Evolutionary conservation across 176 grass and related monocot genomes (phyloP), one percentile per base, ranked within the genome.

Genomic region (Oryza rufipogon): DNA sequence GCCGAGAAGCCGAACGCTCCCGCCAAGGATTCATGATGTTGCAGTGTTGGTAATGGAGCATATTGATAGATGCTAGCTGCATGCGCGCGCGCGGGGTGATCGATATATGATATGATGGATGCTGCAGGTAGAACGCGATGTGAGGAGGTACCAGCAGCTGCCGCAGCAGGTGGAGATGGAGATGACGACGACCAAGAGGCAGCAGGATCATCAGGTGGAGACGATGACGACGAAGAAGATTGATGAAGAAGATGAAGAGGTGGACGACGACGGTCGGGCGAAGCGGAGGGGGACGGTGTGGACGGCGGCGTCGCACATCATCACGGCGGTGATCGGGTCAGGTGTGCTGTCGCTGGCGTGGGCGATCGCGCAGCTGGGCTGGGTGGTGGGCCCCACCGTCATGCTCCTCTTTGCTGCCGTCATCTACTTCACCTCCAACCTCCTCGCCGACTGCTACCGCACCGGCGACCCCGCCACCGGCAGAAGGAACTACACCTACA

Each of bases 281-380:
- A 89, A 84, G 70, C 64, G 90, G 86, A 92, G 79, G 83, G 90
- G 90, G 11, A 89, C 73, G 11, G 61, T 92, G 23, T 89, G 66
- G 83, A 92, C 90, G 38, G 90, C 90, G 16, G 83, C 79, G 30
- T 80, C 91, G n/a, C 91, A 92, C 85, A 89, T 93, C 80, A 93
- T 90, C 28, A 90, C 91, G 17, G 87, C 84, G 9, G 87, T 93
- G 6, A 93, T 93, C 71, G 91, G 91, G 15, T 87, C 91, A 1
- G 88, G 87, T 8, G 88, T 93, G 39, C 77, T 93, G 12, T 86
- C 88, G 6, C 88, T 93, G 41, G 76, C 87, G 26, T 93, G 87
- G 87, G 85, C 81, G 7, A 81, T 93, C 13, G 87, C 80, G 1
- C 91, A 93, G 69, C 73, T 93, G 8, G 91, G 91, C 0, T 93